Conservation (phyloP, 768 basidiomycete species). For the Kwoniella europaea region DNA sequence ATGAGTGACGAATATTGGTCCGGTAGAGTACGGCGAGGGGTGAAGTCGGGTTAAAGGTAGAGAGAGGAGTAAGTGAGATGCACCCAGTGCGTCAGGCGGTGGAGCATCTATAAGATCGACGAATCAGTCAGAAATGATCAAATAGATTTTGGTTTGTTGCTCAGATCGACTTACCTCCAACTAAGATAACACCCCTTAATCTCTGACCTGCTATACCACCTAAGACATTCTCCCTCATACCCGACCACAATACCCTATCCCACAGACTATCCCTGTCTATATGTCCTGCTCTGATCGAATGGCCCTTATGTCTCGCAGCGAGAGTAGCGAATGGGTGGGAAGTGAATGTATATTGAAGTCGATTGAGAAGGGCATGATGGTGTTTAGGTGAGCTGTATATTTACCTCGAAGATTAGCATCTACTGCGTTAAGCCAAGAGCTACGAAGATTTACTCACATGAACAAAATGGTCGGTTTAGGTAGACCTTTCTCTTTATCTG, state of each 20-base stretch:
- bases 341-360: constrained; percentile 66
- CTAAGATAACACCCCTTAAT: constrained; percentile 71
- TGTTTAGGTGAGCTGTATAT: constrained; percentile 63
- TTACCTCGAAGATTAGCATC: background rate
- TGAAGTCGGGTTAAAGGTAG: constrained; percentile 71
- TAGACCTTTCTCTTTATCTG: constrained; percentile 18
- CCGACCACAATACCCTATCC: constrained; percentile 78
- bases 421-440: constrained; percentile 2
- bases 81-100: constrained; percentile 44
- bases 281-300: constrained; percentile 73
- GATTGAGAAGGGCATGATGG: constrained; percentile 64
- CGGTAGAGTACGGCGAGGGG: constrained; percentile 68
- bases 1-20: constrained; percentile 80
- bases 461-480: constrained; percentile 74
- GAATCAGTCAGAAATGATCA: too few relatives aligned
- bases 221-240: constrained; percentile 65
- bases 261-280: constrained; percentile 78
- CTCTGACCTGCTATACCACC: constrained; percentile 69
- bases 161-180: constrained; percentile 65
- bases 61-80: constrained; percentile 75
- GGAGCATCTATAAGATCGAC: constrained; percentile 19
- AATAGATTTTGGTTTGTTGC: background rate
- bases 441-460: constrained; percentile 49
- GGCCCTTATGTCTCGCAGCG: constrained; percentile 78
- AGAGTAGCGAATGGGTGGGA: constrained; percentile 65